Percentiles rank a stretch among this genome's conserved stretches.
Conservation (phyloP, 768 basidiomycete genomes). For the Naganishia vaughanmartiniae region DNA sequence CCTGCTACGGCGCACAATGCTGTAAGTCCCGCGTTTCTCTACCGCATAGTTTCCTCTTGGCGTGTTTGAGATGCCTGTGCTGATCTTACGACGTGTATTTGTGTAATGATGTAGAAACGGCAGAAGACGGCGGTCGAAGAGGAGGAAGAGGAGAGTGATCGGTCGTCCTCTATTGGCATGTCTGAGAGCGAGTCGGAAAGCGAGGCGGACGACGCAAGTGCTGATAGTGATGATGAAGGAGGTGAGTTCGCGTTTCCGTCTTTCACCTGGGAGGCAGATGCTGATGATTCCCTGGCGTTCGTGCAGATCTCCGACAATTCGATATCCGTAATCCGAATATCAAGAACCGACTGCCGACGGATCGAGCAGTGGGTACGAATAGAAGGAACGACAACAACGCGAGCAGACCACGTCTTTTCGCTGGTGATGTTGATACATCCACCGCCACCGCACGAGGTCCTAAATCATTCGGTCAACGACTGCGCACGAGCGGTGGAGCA, state of each 20-base stretch:
- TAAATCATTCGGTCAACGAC: conserved; percentile 46
- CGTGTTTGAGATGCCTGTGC: not conserved
- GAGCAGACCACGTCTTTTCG: conserved; percentile 31
- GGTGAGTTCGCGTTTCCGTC: conserved; percentile 12
- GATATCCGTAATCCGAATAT: conserved; percentile 40
- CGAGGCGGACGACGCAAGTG: conserved; percentile 39
- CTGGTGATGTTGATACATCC: conserved; percentile 28
- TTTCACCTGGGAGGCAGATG: conserved; percentile 22
- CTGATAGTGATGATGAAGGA: conserved; percentile 37
- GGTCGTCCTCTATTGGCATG: conserved; percentile 47
- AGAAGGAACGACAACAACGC: conserved; percentile 12
- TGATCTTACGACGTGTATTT: no score
- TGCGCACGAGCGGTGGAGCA: conserved; percentile 20
- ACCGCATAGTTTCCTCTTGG: not conserved
- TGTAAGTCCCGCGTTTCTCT: conserved; percentile 50
- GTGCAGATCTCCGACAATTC: conserved; percentile 43
- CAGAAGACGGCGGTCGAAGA: conserved; percentile 79
- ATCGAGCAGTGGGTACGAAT: conserved; percentile 10
- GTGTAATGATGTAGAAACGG: conserved; percentile 38
- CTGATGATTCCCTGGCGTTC: not conserved
- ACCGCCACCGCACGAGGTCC: conserved; percentile 25
- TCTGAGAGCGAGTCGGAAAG: conserved; percentile 34
- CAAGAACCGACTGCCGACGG: conserved; percentile 17
- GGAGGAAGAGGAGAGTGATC: conserved; percentile 83
- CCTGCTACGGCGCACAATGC: conserved; percentile 69